Evolutionary conservation across 1,284 basidiomycete genomes (phyloP).

Genomic region (Heterobasidion irregulare): DNA sequence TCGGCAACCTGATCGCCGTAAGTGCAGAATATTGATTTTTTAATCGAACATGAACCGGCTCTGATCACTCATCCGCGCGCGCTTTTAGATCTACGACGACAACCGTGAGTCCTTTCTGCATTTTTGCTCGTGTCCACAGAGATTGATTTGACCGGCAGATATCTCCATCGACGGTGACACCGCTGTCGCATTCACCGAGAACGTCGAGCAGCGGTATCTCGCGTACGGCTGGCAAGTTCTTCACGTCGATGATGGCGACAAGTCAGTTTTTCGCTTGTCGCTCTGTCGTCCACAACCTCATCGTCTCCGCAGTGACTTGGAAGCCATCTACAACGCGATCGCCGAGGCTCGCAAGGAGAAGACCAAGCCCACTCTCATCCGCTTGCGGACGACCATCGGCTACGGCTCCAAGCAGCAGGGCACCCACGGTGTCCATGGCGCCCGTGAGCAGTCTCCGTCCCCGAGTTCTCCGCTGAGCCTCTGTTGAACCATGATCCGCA

Average conservation of each 20-base stretch:
- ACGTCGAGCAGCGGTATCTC: conserved; percentile 83
- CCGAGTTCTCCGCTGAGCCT: not conserved
- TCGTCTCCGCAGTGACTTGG: conserved; percentile 53
- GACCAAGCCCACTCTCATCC: conserved; percentile 83
- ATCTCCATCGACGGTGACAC: conserved; percentile 97
- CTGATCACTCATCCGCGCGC: conserved; percentile 5
- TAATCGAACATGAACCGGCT: conserved; percentile 5
- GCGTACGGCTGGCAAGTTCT: conserved; percentile 94
- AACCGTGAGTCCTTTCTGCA: conserved; percentile 49
- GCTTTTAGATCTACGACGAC: conserved; percentile 74
- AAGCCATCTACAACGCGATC: conserved; percentile 76
- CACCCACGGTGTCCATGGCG: conserved; percentile 88
- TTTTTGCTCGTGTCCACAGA: not conserved
- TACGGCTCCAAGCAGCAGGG: conserved; percentile 91
- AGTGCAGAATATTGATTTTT: conserved; percentile 21
- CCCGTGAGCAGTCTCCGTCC: conserved; percentile 47
- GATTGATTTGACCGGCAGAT: conserved; percentile 34
- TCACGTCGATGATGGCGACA: conserved; percentile 76
- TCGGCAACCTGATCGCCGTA: conserved; percentile 88
- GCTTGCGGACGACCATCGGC: conserved; percentile 86
- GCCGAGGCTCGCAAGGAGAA: conserved; percentile 69
- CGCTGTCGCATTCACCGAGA: conserved; percentile 88
- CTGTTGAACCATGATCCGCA: conserved; percentile 16
- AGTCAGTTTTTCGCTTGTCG: conserved; percentile 33
- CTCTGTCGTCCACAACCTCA: not conserved